These are phyloP conservation scores for Mycena albidolilacea DNA, from an alignment of 768 basidiomycete genomes.

Conservation along the genomic window DNA sequence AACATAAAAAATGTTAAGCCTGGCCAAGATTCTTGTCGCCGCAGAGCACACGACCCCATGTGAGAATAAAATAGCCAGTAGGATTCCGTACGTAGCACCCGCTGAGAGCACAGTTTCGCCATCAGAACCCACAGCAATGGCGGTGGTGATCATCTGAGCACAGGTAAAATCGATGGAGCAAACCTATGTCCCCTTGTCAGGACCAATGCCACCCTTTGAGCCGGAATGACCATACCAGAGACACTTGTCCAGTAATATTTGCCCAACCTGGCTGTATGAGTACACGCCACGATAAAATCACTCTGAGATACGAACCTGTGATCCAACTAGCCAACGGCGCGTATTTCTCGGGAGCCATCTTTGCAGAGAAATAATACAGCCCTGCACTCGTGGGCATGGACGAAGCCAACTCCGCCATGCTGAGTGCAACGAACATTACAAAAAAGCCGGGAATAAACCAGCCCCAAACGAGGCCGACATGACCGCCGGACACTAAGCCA, in stretches of 20 bases:
- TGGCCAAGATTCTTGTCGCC: slow-evolving; percentile 74
- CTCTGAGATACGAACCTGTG: slow-evolving; percentile 51
- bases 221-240: slow-evolving; percentile 31
- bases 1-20: slow-evolving; percentile 81
- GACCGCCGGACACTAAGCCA: slow-evolving; percentile 74
- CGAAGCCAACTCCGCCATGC: slow-evolving; percentile 81
- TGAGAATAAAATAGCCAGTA: slow-evolving; percentile 73
- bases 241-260: slow-evolving; percentile 78
- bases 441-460: slow-evolving; percentile 83
- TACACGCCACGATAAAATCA: background rate
- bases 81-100: slow-evolving; percentile 78
- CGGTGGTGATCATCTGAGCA: slow-evolving; percentile 85
- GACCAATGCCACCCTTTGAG: background rate
- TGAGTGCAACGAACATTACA: slow-evolving; percentile 76
- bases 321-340: slow-evolving; percentile 77
- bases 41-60: slow-evolving; percentile 83
- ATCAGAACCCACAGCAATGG: slow-evolving; percentile 73
- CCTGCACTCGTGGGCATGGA: slow-evolving; percentile 88
- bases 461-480: slow-evolving; percentile 84
- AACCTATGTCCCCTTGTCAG: slow-evolving; percentile 48
- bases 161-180: slow-evolving; percentile 85
- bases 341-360: slow-evolving; percentile 74
- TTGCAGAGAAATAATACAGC: slow-evolving; percentile 85
- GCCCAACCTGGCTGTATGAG: slow-evolving; percentile 67
- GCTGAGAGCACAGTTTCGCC: slow-evolving; percentile 65